phyloP scores from a whole-genome alignment of 345 rosid genomes.

The Euphorbia tirucalli region DNA sequence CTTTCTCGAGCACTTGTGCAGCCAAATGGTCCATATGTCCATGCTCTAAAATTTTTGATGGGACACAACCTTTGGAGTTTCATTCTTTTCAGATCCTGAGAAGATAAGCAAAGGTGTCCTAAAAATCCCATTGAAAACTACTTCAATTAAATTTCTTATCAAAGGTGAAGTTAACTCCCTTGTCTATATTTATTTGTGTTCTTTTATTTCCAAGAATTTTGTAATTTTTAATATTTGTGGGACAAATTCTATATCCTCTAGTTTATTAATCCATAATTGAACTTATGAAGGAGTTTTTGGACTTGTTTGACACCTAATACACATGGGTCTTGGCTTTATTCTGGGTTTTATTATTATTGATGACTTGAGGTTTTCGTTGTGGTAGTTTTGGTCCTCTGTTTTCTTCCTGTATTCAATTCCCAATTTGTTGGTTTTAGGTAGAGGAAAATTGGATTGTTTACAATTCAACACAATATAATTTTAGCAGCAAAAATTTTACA shows the following conservation, averaged over 20 bases:
- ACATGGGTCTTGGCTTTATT: constrained; percentile 28
- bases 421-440: constrained; percentile 53
- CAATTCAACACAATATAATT: constrained; percentile 3
- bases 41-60: constrained; percentile 24
- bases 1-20: constrained; percentile 17
- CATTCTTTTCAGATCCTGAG: constrained; percentile 19
- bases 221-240: background rate
- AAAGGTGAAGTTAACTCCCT: constrained; percentile 26
- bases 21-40: constrained; percentile 29
- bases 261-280: constrained; percentile 7
- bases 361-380: constrained; percentile 12
- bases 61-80: constrained; percentile 20
- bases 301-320: constrained; percentile 20
- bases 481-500: background rate
- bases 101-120: constrained; percentile 33
- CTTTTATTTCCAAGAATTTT: constrained; percentile 19
- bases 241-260: constrained; percentile 8
- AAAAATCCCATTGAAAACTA: constrained; percentile 23
- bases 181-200: constrained; percentile 39
- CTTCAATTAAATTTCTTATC: constrained; percentile 12
- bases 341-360: constrained; percentile 16
- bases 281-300: constrained; percentile 16
- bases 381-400: constrained; percentile 42
- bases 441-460: background rate
- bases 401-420: constrained; percentile 41